Percentiles rank a stretch among this genome's conserved stretches.
These are phyloP conservation scores for Camptophora hylomeconis DNA, from an alignment of 2,329 filamentous ascomycete species.

Conservation along the genomic window DNA sequence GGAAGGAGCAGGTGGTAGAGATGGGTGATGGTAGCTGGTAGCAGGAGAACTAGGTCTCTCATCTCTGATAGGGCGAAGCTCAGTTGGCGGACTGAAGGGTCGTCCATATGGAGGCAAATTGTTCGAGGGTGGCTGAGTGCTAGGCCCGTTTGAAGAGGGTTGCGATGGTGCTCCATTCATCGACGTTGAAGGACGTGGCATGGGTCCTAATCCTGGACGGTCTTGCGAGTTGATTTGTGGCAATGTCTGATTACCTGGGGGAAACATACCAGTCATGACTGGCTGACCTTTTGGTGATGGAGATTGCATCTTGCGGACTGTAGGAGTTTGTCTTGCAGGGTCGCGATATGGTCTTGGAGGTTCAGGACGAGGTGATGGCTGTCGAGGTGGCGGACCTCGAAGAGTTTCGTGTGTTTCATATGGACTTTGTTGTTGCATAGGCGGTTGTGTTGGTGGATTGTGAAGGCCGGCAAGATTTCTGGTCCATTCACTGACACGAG, in stretches of 20 bases:
- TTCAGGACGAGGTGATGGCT: conserved; percentile 65
- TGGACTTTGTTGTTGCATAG: conserved; percentile 64
- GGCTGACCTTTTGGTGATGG: conserved; percentile 48
- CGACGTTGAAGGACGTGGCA: conserved; percentile 32
- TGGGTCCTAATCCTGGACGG: conserved; percentile 24
- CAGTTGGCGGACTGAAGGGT: conserved; percentile 66
- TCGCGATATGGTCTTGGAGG: conserved; percentile 58
- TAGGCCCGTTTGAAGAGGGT: conserved; percentile 42
- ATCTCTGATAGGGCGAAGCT: conserved; percentile 70
- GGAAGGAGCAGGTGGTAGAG: conserved; percentile 72
- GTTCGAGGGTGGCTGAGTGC: conserved; percentile 37
- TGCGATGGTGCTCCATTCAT: conserved; percentile 41
- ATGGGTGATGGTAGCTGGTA: conserved; percentile 69
- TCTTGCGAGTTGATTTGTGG: conserved; percentile 36
- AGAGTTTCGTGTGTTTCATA: conserved; percentile 68
- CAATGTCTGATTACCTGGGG: conserved; percentile 33
- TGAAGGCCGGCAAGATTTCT: conserved; percentile 67
- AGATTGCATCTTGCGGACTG: conserved; percentile 40
- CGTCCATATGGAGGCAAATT: conserved; percentile 61
- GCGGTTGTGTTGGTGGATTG: conserved; percentile 42
- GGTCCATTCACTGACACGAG: conserved; percentile 44
- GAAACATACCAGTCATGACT: conserved; percentile 39
- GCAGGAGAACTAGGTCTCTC: conserved; percentile 84
- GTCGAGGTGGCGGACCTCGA: conserved; percentile 55
- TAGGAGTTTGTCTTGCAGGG: conserved; percentile 38